These are phyloP conservation scores for Miamiensis avidus DNA, from an alignment of 169 alveolate species.

Conservation along the genomic window DNA sequence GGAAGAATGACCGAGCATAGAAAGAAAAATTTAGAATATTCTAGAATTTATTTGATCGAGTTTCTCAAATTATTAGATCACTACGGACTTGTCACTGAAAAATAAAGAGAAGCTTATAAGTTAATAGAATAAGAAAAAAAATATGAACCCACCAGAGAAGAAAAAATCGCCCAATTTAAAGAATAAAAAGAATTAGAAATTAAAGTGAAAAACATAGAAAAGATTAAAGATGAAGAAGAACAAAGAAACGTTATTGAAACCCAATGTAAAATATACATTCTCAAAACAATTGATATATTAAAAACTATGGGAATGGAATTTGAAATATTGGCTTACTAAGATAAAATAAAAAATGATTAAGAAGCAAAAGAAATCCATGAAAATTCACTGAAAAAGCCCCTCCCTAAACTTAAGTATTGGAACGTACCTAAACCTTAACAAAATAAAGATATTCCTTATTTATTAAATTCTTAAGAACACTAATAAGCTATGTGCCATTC, in stretches of 20 bases:
- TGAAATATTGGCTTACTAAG: conserved; percentile 42
- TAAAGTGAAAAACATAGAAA: conserved; percentile 32
- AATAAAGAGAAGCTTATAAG: conserved; percentile 7
- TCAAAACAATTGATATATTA: conserved; percentile 34
- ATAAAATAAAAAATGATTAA: conserved; percentile 27
- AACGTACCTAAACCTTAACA: conserved; percentile 2
- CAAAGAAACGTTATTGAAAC: conserved; percentile 33
- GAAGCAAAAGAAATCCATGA: conserved; percentile 25
- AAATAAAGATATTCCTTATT: not conserved
- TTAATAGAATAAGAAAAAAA: conserved; percentile 20
- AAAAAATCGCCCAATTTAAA: conserved; percentile 42
- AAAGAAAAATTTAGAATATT: conserved; percentile 33
- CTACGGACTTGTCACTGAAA: conserved; percentile 31
- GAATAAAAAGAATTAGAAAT: conserved; percentile 36
- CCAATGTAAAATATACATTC: conserved; percentile 27
- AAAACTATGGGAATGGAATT: conserved; percentile 36
- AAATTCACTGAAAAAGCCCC: conserved; percentile 22
- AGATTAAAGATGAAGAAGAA: conserved; percentile 35
- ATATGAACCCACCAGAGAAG: conserved; percentile 39
- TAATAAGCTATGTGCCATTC: not conserved
- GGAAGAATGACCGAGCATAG: conserved; percentile 16
- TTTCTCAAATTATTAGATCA: conserved; percentile 42
- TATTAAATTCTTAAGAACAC: not conserved
- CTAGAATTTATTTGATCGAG: conserved; percentile 34
- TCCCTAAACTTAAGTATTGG: conserved; percentile 31